Percentiles rank a stretch among this genome's conserved stretches.
phyloP scores from a whole-genome alignment of 306 rosid species.

The Sicyos baderoa region DNA sequence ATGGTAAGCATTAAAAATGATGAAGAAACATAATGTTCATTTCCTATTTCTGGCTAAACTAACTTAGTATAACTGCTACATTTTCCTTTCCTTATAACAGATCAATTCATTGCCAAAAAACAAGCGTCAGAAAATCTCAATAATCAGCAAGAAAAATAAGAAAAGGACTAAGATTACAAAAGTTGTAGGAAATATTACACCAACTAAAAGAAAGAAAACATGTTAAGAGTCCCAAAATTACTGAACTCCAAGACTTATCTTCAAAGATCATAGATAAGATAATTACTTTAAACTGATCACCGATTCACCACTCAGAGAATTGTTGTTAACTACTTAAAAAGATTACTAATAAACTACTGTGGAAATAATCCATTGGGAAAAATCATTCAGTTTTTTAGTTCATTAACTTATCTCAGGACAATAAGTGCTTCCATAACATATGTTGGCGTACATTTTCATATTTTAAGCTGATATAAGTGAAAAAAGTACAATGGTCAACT shows the following conservation, averaged over 20 bases:
- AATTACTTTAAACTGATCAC: neutral
- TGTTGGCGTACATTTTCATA: neutral
- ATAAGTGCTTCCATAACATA: neutral
- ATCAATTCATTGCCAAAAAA: neutral
- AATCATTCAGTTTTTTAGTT: neutral
- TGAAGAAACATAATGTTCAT: neutral
- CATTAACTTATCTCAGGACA: neutral
- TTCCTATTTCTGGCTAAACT: constrained; percentile 6
- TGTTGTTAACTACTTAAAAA: neutral
- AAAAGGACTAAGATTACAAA: neutral
- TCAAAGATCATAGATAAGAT: neutral
- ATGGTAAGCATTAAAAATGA: constrained; percentile 9
- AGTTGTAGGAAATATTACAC: neutral
- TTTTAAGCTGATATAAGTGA: neutral
- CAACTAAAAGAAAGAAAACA: constrained; percentile 9
- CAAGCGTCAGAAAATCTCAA: neutral
- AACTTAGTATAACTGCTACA: neutral
- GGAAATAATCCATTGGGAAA: neutral
- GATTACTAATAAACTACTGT: neutral
- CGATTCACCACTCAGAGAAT: neutral
- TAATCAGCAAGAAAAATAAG: neutral
- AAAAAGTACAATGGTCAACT: neutral
- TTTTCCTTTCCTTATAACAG: neutral
- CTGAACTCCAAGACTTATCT: neutral
- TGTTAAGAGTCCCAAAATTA: neutral